Conservation (phyloP, 352 stramenopile genomes). For the Pythium coloratum region DNA sequence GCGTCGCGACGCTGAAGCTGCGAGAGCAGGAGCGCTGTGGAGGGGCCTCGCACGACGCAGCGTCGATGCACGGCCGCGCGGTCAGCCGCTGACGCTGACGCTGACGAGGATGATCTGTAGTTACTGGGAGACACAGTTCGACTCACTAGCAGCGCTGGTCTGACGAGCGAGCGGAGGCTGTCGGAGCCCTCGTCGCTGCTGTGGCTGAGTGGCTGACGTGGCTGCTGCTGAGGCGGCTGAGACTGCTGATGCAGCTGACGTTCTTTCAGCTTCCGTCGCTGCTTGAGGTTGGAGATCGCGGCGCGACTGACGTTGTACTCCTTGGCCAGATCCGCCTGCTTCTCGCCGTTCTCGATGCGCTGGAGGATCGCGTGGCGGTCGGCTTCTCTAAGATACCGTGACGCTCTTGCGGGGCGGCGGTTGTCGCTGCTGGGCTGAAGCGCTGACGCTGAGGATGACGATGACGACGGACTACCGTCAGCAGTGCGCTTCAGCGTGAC, state of each 20-base stretch:
- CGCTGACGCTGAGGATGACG: neutral
- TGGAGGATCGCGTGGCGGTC: constrained; percentile 51
- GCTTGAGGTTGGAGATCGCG: constrained; percentile 62
- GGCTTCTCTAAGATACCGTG: constrained; percentile 53
- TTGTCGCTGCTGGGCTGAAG: neutral
- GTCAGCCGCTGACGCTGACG: neutral
- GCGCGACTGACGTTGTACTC: constrained; percentile 61
- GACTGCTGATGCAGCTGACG: neutral
- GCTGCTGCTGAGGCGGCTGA: neutral
- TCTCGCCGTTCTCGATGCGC: constrained; percentile 52
- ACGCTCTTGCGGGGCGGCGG: constrained; percentile 12
- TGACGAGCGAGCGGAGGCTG: neutral
- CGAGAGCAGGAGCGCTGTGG: constrained; percentile 2
- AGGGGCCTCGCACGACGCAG: neutral
- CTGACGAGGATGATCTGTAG: neutral
- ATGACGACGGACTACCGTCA: neutral
- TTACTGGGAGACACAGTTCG: neutral
- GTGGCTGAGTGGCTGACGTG: neutral
- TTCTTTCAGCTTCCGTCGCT: constrained; percentile 27
- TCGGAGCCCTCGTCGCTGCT: constrained; percentile 5
- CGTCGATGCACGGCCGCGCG: neutral
- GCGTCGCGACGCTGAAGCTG: constrained; percentile 4
- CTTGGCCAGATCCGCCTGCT: constrained; percentile 58
- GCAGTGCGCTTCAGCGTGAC: too few species aligned
- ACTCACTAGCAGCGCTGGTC: neutral